Base-by-base conservation (phyloP, 352 stramenopile species). In the Thraustochytrium sp. region DNA sequence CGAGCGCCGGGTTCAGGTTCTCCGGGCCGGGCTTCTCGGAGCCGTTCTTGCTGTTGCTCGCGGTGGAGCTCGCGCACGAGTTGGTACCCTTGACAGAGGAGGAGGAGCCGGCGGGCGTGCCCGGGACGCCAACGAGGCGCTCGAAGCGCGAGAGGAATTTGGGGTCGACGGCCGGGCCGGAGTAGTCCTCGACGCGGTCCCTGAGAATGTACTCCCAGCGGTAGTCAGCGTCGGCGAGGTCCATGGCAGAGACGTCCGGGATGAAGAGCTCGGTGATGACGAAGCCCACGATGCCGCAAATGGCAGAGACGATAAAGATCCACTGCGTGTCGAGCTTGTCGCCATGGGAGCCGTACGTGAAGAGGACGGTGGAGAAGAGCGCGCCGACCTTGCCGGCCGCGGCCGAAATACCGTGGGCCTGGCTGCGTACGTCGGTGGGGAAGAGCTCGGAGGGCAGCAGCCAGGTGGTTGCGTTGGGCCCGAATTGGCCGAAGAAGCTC, bases 401-500 rank as follows among this genome's bases (percentile, higher is more conserved):
- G 8, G 74, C 74, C 8, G 53, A 49, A 23, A 83, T 80, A 18
- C 74, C 74, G 5, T 83, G 74, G 0, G 53, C 21, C 36, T 42
- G 40, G 34, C 18, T 56, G n/a, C 74, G 74, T 16, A 83, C 44
- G 8, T 80, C 54, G 21, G 74, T 83, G 40, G 74, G 74, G 29
- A 83, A 83, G 53, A 83, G 74, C 40, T 83, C 74, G 1, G 36
- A 46, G 21, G 74, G 74, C 34, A 83, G 40, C 2, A 83, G 59
- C 74, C 74, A 83, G 29, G 74, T 83, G 53, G 74, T 83, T 5
- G 74, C 31, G 59, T 92, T 92, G 4, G 89, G 89, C 31, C 89
- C 89, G 29, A 88, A 87, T 64, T 92, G 89, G 18, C 89, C 89
- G 76, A 90, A 90, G 80, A 92, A 92, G 21, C 85, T 88, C 46